Base-by-base conservation (phyloP, 371 early-diverging fungal species). In the Dinochytrium kinnereticum region DNA sequence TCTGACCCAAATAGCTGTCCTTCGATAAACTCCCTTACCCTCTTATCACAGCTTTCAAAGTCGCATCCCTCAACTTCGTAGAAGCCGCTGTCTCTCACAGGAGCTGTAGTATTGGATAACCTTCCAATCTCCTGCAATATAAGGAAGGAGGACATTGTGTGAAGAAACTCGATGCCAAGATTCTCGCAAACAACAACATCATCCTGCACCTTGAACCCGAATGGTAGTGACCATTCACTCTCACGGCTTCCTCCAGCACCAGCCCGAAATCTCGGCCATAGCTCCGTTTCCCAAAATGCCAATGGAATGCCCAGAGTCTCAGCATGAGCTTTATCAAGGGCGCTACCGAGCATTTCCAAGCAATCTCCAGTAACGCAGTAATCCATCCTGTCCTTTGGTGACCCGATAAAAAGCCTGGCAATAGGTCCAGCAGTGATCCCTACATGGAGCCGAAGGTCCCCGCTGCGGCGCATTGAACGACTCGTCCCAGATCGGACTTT, bases 281-380 rank as follows among this genome's bases (percentile, higher is more conserved):
- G 5, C n/a, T 15, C 5, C 5, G 55, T 15, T 15, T 53, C 55
- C 55, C 55, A 53, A 53, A 53, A 15, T n/a, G 7, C 5, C 5
- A 5, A 26, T 26, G 55, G 55, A 5, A 53, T 53, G n/a, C 55
- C 55, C 55, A 53, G 5, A 53, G 55, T 21, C 55, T 53, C 61
- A 17, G 61, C 61, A 37, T 37, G 31, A 7, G 61, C 61, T 26
- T 17, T 37, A 51, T 68, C 68, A 13, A 68, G 34, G 34, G 44
- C 19, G 5, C 5, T 19, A 30, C 68, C 68, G 2, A 68, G 19
- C n/a, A n/a, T 53, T 1, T 15, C 37, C 19, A 68, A 51, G 26
- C 68, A 68, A 36, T 49, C 51, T 19, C 68, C 68, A 15, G 13
- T 2, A 2, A 68, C 53, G 28, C 30, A 49, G 34, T 68, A 68